These are phyloP conservation scores for Penicillium sp. DNA, from an alignment of 2,329 filamentous ascomycete genomes.

Conservation along the genomic window DNA sequence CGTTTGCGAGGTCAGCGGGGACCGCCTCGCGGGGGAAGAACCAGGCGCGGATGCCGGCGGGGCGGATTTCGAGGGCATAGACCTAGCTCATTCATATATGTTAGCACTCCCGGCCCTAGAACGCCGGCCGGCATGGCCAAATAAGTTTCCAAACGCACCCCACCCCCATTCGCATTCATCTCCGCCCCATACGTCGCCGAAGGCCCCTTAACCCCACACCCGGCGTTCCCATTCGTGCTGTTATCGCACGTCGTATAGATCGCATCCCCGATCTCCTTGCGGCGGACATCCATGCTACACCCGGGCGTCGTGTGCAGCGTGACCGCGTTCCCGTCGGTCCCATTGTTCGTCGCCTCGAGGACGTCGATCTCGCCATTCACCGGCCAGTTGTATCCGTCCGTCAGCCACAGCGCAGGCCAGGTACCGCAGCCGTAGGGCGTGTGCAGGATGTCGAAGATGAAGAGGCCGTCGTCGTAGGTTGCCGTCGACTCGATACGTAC, in stretches of 20 bases:
- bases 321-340: slow-evolving; percentile 60
- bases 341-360: slow-evolving; percentile 64
- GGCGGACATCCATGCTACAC: slow-evolving; percentile 58
- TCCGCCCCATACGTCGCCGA: slow-evolving; percentile 54
- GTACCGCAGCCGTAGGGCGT: slow-evolving; percentile 67
- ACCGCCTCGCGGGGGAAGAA: slow-evolving; percentile 58
- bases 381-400: slow-evolving; percentile 66
- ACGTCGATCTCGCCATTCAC: slow-evolving; percentile 68
- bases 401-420: slow-evolving; percentile 71
- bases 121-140: too few relatives aligned
- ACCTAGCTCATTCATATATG: slow-evolving; percentile 36
- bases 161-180: slow-evolving; percentile 62
- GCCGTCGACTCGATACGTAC: slow-evolving; percentile 66
- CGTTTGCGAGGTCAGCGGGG: slow-evolving; percentile 57
- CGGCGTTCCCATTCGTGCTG: slow-evolving; percentile 57
- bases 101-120: neutral
- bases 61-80: slow-evolving; percentile 66
- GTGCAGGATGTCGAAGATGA: slow-evolving; percentile 69
- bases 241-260: slow-evolving; percentile 57
- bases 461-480: slow-evolving; percentile 67
- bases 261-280: slow-evolving; percentile 57
- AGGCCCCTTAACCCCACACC: slow-evolving; percentile 59
- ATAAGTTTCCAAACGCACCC: slow-evolving; percentile 37
- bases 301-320: slow-evolving; percentile 65
- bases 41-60: slow-evolving; percentile 67